Conservation (phyloP, 1,139 yeast species). For the Hyphopichia buzzinii region DNA sequence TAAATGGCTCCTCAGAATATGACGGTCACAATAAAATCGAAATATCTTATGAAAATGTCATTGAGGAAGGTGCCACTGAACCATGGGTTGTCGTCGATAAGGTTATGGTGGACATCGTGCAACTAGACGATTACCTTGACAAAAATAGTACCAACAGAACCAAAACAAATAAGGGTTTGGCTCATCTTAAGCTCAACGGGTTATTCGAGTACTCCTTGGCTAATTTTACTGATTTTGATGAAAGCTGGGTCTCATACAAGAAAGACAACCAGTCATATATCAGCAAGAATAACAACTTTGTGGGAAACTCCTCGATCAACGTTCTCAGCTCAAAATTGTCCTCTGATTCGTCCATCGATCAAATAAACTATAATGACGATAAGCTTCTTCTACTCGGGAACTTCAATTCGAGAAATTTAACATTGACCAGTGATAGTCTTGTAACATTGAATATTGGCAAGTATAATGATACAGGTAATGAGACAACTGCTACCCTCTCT, state of each 20-base stretch:
- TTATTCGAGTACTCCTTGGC: conserved; percentile 76
- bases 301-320: conserved; percentile 72
- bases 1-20: conserved; percentile 46
- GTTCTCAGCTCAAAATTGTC: conserved; percentile 53
- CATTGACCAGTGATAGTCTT: conserved; percentile 27
- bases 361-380: conserved; percentile 22
- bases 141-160: conserved; percentile 26
- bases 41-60: conserved; percentile 36
- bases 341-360: conserved; percentile 38
- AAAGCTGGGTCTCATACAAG: conserved; percentile 23
- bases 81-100: conserved; percentile 72
- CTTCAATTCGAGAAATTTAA: conserved; percentile 38
- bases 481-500: conserved; percentile 16
- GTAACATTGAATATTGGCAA: conserved; percentile 24
- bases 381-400: conserved; percentile 46
- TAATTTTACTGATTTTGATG: conserved; percentile 58
- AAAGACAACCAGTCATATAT: conserved; percentile 25
- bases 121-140: conserved; percentile 43
- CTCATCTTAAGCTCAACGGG: conserved; percentile 54
- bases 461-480: conserved; percentile 35
- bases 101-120: conserved; percentile 53
- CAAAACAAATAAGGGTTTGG: conserved; percentile 17
- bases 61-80: conserved; percentile 20
- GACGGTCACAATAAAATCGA: conserved; percentile 50
- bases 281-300: conserved; percentile 35